phyloP scores from a whole-genome alignment of 83 land plant species.

The Larix sibirica region DNA sequence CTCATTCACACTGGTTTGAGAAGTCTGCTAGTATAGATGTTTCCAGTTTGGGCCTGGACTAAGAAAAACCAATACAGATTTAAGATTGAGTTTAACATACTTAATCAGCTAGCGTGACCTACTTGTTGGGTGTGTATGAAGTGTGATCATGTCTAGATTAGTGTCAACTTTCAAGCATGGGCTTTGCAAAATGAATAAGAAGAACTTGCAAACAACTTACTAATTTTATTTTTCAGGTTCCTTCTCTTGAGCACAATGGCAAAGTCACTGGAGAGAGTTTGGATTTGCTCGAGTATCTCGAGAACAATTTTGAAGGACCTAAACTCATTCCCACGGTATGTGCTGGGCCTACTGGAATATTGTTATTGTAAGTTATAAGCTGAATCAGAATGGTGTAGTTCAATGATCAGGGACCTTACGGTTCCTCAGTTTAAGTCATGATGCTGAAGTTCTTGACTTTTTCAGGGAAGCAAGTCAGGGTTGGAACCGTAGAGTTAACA shows the following conservation, averaged over 20 bases:
- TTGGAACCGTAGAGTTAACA: background rate
- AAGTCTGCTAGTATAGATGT: too few relatives aligned
- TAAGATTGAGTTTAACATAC: too few relatives aligned
- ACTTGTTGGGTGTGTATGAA: too few relatives aligned
- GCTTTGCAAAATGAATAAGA: too few relatives aligned
- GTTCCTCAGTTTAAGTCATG: background rate
- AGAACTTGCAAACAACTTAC: too few relatives aligned
- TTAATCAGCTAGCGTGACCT: too few relatives aligned
- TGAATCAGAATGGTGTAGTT: background rate
- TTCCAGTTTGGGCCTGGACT: too few relatives aligned
- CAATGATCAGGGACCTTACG: background rate
- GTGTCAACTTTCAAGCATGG: too few relatives aligned
- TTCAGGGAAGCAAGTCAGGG: too few relatives aligned
- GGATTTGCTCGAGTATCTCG: constrained; percentile 54
- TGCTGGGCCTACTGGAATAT: background rate
- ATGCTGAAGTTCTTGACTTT: background rate
- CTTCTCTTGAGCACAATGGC: constrained; percentile 58
- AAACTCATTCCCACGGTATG: constrained; percentile 29
- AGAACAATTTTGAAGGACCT: constrained; percentile 50
- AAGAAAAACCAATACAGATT: too few relatives aligned
- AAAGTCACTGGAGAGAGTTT: constrained; percentile 60
- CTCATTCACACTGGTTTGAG: too few relatives aligned
- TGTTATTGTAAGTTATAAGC: background rate
- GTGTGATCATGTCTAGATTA: too few relatives aligned
- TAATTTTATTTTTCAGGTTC: constrained; percentile 34